Evolutionary conservation across 768 basidiomycete species (phyloP), one percentile per base, ranked within the genome.

Genomic region (Russula virescens): DNA sequence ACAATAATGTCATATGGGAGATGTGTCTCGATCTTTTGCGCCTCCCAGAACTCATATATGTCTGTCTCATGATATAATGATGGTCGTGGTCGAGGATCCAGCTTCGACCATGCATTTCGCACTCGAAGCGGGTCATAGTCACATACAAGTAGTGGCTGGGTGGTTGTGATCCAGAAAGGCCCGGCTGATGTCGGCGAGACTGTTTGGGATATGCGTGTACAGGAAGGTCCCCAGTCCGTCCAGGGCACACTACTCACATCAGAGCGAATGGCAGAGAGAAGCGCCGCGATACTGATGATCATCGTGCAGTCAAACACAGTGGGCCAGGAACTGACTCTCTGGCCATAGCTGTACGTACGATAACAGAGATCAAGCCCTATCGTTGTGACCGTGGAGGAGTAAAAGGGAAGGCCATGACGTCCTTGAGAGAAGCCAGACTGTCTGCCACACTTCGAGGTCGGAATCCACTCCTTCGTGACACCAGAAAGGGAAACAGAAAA

Each of bases 141-240:
- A 13, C 14, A 38, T 21, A 59, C 38, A 25, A 50, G 40, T 38
- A 59, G 21, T 16, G 38, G 38, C 31, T 31, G 31, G 31, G 8
- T 16, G 42, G 18, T 18, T 43, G 42, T 43, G 18, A 43, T 43
- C 42, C 42, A 43, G 42, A 43, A 43, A 43, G 42, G 42, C 4
- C 42, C 42, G 19, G 42, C 42, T 43, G 42, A 13, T 19, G 3
- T 19, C 3, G 18, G 16, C 42, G 16, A 3, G 4, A 3, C 18
- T 43, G 16, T 3, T 43, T 43, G 9, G 46, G 31, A 9, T 10
- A 63, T 26, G 21, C 43, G 57, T 5, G 57, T 58, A 18, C 35
- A 43, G 5, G 57, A 16, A 3, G 62, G 62, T 18, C 62, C 62
- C 57, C 62, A 63, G 13, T 53, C 57, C 16, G 11, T 26, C 62